Percentiles rank a stretch among this genome's conserved stretches.
Evolutionary conservation across 176 grass and related monocot species (phyloP).

Genomic region (Aegilops speltoides): DNA sequence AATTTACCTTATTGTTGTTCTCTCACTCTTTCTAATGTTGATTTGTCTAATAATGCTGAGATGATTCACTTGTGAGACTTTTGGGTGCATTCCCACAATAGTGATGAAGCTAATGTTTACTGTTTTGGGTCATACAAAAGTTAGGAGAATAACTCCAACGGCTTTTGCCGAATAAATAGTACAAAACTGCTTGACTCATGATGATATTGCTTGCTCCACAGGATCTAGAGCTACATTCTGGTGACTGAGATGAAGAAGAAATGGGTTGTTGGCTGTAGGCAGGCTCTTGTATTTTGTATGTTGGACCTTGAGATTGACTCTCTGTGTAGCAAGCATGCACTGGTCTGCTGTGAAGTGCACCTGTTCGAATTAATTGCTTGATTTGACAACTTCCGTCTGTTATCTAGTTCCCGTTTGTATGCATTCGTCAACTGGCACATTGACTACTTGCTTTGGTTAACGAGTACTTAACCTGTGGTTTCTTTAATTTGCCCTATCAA

Average conservation of each 20-base stretch:
- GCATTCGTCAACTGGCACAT: no score
- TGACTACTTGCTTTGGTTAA: not conserved
- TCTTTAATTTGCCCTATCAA: not conserved
- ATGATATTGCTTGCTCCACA: not conserved
- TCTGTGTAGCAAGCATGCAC: not conserved
- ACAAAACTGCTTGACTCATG: not conserved
- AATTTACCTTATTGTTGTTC: not conserved
- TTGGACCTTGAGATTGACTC: not conserved
- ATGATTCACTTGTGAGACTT: not conserved
- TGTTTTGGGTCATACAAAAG: not conserved
- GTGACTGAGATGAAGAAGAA: not conserved
- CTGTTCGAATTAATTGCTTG: not conserved
- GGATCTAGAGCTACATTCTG: not conserved
- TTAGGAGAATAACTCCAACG: not conserved
- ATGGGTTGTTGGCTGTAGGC: not conserved
- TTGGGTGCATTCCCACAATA: not conserved
- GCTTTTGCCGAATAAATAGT: not conserved
- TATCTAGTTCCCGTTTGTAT: not conserved
- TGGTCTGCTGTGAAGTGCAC: not conserved
- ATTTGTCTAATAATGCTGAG: not conserved
- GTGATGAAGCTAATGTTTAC: not conserved
- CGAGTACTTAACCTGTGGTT: not conserved
- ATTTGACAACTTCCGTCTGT: not conserved
- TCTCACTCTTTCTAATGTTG: not conserved
- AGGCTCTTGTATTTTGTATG: not conserved